A percentile compares a stretch with the other conserved stretches of the same genome.
Conservation (phyloP, 345 rosid genomes). For the Lenwebbia sp. region DNA sequence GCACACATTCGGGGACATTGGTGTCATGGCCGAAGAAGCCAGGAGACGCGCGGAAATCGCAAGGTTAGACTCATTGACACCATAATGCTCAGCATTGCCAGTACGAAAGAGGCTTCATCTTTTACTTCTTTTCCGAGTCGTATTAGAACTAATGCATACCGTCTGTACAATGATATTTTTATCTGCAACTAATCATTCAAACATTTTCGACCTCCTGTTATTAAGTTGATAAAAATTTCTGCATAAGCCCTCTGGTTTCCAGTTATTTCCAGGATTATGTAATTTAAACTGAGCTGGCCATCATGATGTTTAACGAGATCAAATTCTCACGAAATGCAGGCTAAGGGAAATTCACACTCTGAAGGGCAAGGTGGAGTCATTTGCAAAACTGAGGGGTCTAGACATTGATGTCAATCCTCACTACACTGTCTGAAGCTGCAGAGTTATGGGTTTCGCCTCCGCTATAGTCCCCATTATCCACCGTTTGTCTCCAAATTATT, state of each 20-base stretch:
- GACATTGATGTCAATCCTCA: constrained; percentile 55
- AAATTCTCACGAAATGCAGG: constrained; percentile 10
- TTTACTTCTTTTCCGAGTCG: background rate
- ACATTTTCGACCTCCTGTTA: background rate
- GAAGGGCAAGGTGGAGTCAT: constrained; percentile 56
- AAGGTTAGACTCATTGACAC: constrained; percentile 17
- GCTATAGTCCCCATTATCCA: background rate
- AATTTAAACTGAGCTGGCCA: background rate
- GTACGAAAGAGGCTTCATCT: background rate
- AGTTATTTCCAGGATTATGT: background rate
- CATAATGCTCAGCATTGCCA: background rate
- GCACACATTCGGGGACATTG: constrained; percentile 32
- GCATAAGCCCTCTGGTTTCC: background rate
- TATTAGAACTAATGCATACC: background rate
- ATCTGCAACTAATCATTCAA: background rate
- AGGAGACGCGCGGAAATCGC: constrained; percentile 54
- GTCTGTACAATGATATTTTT: background rate
- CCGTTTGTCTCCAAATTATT: background rate
- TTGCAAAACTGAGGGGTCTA: constrained; percentile 44
- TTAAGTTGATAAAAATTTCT: background rate
- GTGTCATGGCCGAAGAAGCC: constrained; percentile 55
- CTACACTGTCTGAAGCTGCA: constrained; percentile 26
- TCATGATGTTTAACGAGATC: background rate
- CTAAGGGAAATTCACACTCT: constrained; percentile 52
- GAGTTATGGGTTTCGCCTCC: background rate